A percentile compares a stretch with the other conserved stretches of the same genome.
Conservation (phyloP, 257 asterid species). For the Fraxinus anomala region DNA sequence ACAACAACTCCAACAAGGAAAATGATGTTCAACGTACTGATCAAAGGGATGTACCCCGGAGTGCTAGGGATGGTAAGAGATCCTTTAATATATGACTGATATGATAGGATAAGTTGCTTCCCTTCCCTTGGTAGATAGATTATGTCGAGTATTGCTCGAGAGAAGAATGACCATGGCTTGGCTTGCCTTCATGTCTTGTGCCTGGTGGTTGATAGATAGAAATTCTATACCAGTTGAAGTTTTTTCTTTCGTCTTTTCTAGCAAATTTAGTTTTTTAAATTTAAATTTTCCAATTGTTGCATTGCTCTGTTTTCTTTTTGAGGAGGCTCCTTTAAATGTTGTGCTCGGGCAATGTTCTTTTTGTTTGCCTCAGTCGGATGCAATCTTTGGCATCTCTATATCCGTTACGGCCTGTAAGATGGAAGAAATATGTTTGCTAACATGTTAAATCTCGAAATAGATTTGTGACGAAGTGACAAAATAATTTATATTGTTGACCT, state of each 20-base stretch:
- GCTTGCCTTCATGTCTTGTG: constrained; percentile 27
- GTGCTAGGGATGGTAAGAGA: constrained; percentile 33
- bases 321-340: neutral
- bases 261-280: neutral
- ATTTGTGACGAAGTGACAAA: no score
- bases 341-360: neutral
- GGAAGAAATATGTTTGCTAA: neutral
- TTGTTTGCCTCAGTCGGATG: neutral
- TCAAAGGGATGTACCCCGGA: constrained; percentile 39
- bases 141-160: constrained; percentile 23
- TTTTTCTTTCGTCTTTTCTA: neutral
- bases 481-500: neutral
- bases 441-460: no score
- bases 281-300: neutral
- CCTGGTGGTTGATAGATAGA: constrained; percentile 40
- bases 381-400: neutral
- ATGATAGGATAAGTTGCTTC: neutral
- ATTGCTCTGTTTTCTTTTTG: neutral
- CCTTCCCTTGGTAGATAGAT: constrained; percentile 26
- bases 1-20: constrained; percentile 30
- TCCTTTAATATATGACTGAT: constrained; percentile 32
- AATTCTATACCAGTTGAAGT: constrained; percentile 10
- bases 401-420: no score
- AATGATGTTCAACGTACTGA: constrained; percentile 37
- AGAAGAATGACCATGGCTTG: constrained; percentile 28